Percentiles rank a stretch among this genome's conserved stretches.
phyloP scores from a whole-genome alignment of 2,329 filamentous ascomycete species.

The Fusarium mangiferae region DNA sequence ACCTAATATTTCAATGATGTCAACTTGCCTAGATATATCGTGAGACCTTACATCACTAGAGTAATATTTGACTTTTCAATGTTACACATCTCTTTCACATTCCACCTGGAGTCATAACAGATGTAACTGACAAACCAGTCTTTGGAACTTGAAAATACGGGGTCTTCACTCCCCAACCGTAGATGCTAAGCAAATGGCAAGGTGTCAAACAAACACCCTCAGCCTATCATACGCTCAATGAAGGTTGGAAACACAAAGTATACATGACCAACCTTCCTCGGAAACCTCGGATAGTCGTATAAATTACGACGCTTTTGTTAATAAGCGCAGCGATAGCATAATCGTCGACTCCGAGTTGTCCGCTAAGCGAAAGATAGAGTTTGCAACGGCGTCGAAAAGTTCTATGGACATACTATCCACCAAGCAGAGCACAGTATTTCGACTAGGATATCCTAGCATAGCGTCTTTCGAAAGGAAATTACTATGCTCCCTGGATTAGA shows the following conservation, averaged over 20 bases:
- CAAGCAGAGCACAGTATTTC: neutral
- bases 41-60: neutral
- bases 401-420: conserved; percentile 1
- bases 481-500: neutral
- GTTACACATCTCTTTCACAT: neutral
- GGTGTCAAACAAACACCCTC: neutral
- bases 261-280: no score
- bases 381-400: conserved; percentile 5
- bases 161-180: conserved; percentile 33
- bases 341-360: neutral
- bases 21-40: neutral
- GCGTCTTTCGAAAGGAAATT: neutral
- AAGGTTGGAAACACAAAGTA: neutral
- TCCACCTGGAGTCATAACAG: conserved; percentile 4
- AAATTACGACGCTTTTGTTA: neutral
- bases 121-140: neutral
- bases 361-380: conserved; percentile 17
- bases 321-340: neutral
- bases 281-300: neutral
- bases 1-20: neutral
- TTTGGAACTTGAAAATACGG: conserved; percentile 14
- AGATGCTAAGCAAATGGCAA: no score
- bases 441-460: conserved; percentile 5
- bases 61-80: neutral
- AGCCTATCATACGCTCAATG: neutral